Evolutionary conservation across 2,329 filamentous ascomycete species (phyloP), one percentile per base, ranked within the genome.

Genomic region (Colletotrichum limetticola): DNA sequence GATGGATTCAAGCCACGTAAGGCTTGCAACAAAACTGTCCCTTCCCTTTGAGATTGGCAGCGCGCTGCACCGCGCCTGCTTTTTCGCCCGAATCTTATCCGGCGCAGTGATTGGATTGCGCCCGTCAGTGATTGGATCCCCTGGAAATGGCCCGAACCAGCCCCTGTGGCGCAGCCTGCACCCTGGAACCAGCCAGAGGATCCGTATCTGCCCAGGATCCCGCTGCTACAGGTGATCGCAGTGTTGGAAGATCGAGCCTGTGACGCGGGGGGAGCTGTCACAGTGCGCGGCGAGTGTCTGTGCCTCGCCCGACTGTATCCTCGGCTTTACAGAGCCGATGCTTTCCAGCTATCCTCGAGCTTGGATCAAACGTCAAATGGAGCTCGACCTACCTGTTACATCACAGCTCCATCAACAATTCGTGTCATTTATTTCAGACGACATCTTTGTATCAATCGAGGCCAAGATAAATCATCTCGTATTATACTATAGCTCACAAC

Each of bases 321-420:
- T 80, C 79, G 79, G 78, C 68, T 75, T 26, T 63, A 26, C 22
- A 75, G 69, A 79, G 78, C 78, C 78, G 78, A 79, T 59, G 77
- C 74, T 80, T 79, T 79, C 79, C 79, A 78, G 67, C 63, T 74
- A 55, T 56, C 32, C 60, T 42, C 58, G 55, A 61, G 70, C 66
- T 70, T 57, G 26, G 59, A 22, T 42, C 16, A 71, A 57, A 57
- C 62, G 71, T 32, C 56, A 65, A 49, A 56, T 73, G 49, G 56
- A 71, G 26, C 32, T 75, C 24, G 55, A 62, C 46, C 66, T 66
- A 22, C 61, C 61, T 61, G 22, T 64, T 66, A 62, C 70, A 67
- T 49, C 63, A 72, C 59, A 55, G 8, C 32, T 28, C 59, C 57
- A 37, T 49, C 32, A 35, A 60, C 74, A 49, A n/a, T 60, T 24